Base-by-base conservation (phyloP, 2,329 filamentous ascomycete genomes). In the Ceratocystis cacaofunesta region DNA sequence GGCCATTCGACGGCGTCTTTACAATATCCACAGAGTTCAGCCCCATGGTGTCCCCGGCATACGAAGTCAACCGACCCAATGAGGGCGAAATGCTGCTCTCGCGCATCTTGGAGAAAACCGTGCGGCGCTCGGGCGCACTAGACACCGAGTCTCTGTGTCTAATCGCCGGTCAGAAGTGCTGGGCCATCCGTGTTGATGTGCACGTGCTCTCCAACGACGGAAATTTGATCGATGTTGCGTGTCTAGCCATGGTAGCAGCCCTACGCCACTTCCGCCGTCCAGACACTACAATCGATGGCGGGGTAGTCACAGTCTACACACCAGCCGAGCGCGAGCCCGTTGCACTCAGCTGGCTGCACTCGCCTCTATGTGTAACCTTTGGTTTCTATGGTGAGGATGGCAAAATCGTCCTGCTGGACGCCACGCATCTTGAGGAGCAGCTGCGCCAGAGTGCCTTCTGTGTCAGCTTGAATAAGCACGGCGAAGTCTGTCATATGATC, bases 111-210 rank as follows among this genome's bases (percentile, higher is more conserved):
- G 94, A 99, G 75, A 96, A 96, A 77, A 92, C 94, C 7, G 85
- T 97, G 68, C 91, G 94, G 52, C 87, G 94, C 68, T 96, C 92
- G 1, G 88, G 88, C 70, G 92, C 94, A 5, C 84, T 99, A 50
- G 92, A 97, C 74, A 96, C 92, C 43, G 94, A 99, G 76, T 96
- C 92, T 3, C 82, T 99, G 57, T 99, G 94, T 75, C 89, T 99
- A 25, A 81, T 96, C 32, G 91, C 94, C 10, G 92, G 90, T 6
- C 81, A 88, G 68, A 96, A 95, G 75, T 94, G 89, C 78, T 99
- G 94, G 85, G 88, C 88, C 68, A 82, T 99, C 68, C 86, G 92
- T 66, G 92, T 90, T 22, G 92, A 97, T 74, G 83, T 97, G 25
- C 94, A 99, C 75, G 85, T 97, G 60, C 82, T 97, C 58, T 87